Percentiles rank a stretch among this genome's conserved stretches.
phyloP scores from a whole-genome alignment of 768 basidiomycete species.

The Cystoderma amianthinum region DNA sequence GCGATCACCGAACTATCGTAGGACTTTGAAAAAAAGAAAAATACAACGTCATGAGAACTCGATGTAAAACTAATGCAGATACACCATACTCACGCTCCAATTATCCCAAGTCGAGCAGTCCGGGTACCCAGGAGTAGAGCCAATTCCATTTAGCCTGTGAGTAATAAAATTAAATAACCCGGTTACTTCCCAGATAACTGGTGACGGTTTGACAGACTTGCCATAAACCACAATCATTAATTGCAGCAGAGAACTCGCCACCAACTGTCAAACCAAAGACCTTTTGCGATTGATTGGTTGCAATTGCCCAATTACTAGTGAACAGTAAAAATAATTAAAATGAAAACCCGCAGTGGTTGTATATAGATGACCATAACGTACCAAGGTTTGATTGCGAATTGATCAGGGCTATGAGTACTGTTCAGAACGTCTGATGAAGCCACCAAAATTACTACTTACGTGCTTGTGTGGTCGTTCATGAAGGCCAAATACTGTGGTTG shows the following conservation, averaged over 20 bases:
- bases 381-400: slow-evolving; percentile 37
- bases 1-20: slow-evolving; percentile 56
- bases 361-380: slow-evolving; percentile 16
- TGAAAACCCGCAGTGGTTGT: slow-evolving; percentile 11
- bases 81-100: slow-evolving; percentile 28
- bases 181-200: slow-evolving; percentile 8
- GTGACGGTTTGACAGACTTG: slow-evolving; percentile 22
- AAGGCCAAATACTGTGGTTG: slow-evolving; percentile 37
- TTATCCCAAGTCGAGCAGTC: slow-evolving; percentile 35
- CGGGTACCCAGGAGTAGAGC: slow-evolving; percentile 23
- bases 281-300: slow-evolving; percentile 54
- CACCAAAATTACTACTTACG: slow-evolving; percentile 21
- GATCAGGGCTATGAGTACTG: slow-evolving; percentile 22
- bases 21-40: slow-evolving; percentile 25
- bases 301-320: slow-evolving; percentile 40
- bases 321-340: slow-evolving; percentile 13
- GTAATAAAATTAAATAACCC: slow-evolving; percentile 5
- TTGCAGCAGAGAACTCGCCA: slow-evolving; percentile 79
- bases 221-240: slow-evolving; percentile 71
- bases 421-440: slow-evolving; percentile 5
- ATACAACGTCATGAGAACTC: background rate
- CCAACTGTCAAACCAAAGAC: slow-evolving; percentile 75
- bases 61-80: background rate
- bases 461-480: slow-evolving; percentile 26
- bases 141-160: slow-evolving; percentile 40